Evolutionary conservation across 345 rosid species (phyloP).

Genomic region (Eucalyptus marginata): DNA sequence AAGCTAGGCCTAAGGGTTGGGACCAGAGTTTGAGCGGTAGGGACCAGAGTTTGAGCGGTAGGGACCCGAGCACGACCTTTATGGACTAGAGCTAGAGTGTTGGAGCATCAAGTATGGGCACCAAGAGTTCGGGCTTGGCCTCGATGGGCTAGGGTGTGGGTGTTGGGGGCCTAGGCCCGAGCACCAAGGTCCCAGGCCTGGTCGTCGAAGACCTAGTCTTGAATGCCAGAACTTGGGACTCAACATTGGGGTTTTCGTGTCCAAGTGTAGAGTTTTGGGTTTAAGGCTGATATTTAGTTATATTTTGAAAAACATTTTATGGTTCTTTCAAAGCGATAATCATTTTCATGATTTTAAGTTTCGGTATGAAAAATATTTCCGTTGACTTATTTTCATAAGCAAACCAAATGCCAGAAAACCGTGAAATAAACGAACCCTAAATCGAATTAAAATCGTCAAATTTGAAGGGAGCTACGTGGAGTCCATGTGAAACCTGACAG

Average conservation of each 20-base stretch:
- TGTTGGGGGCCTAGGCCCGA: accelerated
- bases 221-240: accelerated
- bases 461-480: background rate
- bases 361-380: accelerated
- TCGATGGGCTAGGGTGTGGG: too few relatives aligned
- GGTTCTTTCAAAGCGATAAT: accelerated
- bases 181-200: accelerated
- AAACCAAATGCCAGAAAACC: accelerated
- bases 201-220: too few relatives aligned
- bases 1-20: too few relatives aligned
- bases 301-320: accelerated
- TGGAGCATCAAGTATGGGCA: accelerated
- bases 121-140: too few relatives aligned
- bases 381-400: accelerated
- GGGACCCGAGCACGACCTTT: accelerated
- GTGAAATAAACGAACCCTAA: accelerated
- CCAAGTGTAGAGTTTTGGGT: too few relatives aligned
- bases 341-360: too few relatives aligned
- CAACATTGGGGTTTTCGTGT: accelerated
- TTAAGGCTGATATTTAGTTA: too few relatives aligned
- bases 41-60: accelerated
- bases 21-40: accelerated
- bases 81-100: accelerated
- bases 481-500: accelerated
- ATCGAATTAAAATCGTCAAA: background rate